phyloP scores from a whole-genome alignment of 2,329 filamentous ascomycete genomes.

The Claviceps sp. region DNA sequence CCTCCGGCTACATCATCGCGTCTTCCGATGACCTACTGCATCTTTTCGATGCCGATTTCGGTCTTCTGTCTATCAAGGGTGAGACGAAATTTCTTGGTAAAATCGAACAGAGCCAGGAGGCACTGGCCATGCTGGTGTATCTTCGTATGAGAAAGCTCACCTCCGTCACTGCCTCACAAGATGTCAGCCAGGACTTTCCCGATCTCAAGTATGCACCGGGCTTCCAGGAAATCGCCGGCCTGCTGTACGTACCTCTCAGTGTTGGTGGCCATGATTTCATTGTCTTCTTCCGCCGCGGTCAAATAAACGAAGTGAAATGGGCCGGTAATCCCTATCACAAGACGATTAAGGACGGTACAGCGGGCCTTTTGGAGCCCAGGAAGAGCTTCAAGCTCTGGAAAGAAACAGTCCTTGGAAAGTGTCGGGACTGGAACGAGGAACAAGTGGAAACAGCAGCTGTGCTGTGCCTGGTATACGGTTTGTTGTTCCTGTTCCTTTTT shows the following conservation, averaged over 20 bases:
- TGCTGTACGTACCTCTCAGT: conserved; percentile 72
- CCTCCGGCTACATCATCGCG: conserved; percentile 80
- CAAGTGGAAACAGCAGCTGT: conserved; percentile 83
- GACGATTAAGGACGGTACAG: conserved; percentile 55
- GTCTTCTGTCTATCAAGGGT: conserved; percentile 70
- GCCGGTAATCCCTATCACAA: conserved; percentile 81
- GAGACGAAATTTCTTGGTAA: conserved; percentile 77
- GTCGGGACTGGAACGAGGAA: conserved; percentile 78
- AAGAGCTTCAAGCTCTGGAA: conserved; percentile 72
- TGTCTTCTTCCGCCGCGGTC: conserved; percentile 73
- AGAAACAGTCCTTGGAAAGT: conserved; percentile 70
- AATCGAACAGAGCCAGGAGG: conserved; percentile 66
- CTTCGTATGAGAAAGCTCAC: conserved; percentile 61
- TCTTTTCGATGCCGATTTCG: conserved; percentile 79
- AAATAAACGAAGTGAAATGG: conserved; percentile 68
- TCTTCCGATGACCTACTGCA: conserved; percentile 76
- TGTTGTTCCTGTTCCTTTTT: conserved; percentile 13
- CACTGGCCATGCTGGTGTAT: conserved; percentile 74
- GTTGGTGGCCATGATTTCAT: conserved; percentile 71
- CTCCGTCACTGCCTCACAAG: conserved; percentile 65
- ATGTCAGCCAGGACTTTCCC: conserved; percentile 63
- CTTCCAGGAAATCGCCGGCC: conserved; percentile 62
- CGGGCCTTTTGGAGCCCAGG: conserved; percentile 62
- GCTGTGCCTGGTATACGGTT: conserved; percentile 74
- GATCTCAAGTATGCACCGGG: conserved; percentile 70